These are phyloP conservation scores for Oleoguttula mirabilis DNA, from an alignment of 495 filamentous ascomycete genomes.

Conservation along the genomic window DNA sequence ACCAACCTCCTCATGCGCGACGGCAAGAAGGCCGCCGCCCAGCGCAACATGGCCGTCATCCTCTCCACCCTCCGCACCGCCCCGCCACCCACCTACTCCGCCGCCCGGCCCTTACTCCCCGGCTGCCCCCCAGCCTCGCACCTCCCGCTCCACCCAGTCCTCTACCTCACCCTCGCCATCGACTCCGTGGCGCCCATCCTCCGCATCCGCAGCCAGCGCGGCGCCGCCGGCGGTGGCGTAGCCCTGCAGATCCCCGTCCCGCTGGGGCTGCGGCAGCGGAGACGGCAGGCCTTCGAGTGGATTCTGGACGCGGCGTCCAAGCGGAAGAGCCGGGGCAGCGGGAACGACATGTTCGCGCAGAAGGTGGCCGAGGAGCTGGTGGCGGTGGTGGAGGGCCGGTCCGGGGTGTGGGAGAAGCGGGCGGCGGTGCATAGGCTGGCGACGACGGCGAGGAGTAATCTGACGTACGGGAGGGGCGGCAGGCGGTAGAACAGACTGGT, in stretches of 20 bases:
- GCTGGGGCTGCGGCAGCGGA: slow-evolving; percentile 57
- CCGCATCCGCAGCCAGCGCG: slow-evolving; percentile 60
- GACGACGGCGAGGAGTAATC: slow-evolving; percentile 60
- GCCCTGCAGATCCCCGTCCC: slow-evolving; percentile 75
- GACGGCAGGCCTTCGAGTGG: slow-evolving; percentile 70
- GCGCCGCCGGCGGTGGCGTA: slow-evolving; percentile 72
- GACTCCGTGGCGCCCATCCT: slow-evolving; percentile 91
- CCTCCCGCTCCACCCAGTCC: slow-evolving; percentile 31
- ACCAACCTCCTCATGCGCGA: slow-evolving; percentile 82
- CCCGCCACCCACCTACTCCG: slow-evolving; percentile 58
- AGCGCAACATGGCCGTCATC: slow-evolving; percentile 78
- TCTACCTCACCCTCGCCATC: slow-evolving; percentile 59
- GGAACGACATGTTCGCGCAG: slow-evolving; percentile 53
- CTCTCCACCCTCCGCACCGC: slow-evolving; percentile 79
- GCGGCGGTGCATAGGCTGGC: slow-evolving; percentile 59
- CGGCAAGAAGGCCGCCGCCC: slow-evolving; percentile 71
- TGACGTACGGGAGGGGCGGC: slow-evolving; percentile 29
- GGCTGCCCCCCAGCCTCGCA: slow-evolving; percentile 58
- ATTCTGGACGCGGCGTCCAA: slow-evolving; percentile 71
- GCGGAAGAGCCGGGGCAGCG: slow-evolving; percentile 51
- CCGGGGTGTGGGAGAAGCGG: slow-evolving; percentile 69
- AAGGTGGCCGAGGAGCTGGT: slow-evolving; percentile 80
- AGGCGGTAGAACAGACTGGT: too few relatives aligned
- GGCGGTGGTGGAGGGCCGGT: slow-evolving; percentile 74
- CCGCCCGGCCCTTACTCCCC: slow-evolving; percentile 56